Base-by-base conservation (phyloP, 805 yeast genomes). In the Ogataea thermomethanolica region DNA sequence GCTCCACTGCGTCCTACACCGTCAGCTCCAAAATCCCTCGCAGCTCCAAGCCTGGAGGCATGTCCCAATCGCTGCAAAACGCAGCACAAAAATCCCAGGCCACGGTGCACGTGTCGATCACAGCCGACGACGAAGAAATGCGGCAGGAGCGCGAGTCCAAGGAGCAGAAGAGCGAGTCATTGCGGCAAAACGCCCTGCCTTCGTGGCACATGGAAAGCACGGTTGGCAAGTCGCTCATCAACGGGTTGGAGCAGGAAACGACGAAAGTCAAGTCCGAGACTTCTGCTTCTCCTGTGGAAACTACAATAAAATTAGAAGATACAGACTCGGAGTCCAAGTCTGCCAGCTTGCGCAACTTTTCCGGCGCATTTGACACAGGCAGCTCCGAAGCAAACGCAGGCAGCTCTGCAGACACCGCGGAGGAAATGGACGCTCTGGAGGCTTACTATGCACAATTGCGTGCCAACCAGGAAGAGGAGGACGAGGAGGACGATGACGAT, bases 151-250 rank as follows among this genome's bases (percentile, higher is more conserved):
- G 74, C 53, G 74, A 70, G 56, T 80, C 79, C 51, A 69, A 76
- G 56, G 83, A 84, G 60, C 79, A 70, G 68, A 80, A 74, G 73
- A 79, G 76, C 62, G 81, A 74, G 61, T 73, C 77, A 50, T 71
- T 90, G 61, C 82, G 84, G 57, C 96, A 91, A 62, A 93, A 93
- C 59, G 96, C 96, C 4, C 71, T 93, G 50, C 99, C 99, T 7
- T 82, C 93, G 22, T 93, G 99, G 99, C 96, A 93, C 59, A 79
- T 84, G 49, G 82, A 83, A 51, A 79, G 91, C 57, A 90, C 99
- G 0, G 91, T 91, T 50, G 96, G 95, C 33, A 71, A 80, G 50
- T 63, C 73, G 10, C 70, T 73, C 3, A 61, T 77, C 43, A 85
- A 81, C 43, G 73, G 68, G 47, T 53, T 79, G 43, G 81, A 74